These are phyloP conservation scores for Punctularia strigosozonata DNA, from an alignment of 768 basidiomycete species.

Conservation along the genomic window DNA sequence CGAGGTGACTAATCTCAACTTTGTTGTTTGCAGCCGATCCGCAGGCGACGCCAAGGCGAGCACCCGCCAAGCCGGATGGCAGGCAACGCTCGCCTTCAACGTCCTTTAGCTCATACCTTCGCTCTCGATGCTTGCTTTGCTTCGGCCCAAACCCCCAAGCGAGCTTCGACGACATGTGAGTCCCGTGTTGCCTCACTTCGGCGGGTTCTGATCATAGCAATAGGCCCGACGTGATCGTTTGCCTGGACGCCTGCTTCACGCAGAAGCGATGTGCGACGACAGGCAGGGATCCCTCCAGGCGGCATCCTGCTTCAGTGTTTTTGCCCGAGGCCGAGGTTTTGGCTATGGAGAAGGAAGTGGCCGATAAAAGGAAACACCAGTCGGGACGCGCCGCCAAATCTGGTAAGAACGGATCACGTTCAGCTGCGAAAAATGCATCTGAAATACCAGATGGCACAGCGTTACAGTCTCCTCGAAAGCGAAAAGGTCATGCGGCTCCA, in stretches of 20 bases:
- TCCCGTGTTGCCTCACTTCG: conserved; percentile 2
- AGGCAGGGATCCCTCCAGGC: conserved; percentile 8
- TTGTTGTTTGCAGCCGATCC: too few species aligned
- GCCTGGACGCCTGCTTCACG: conserved; percentile 22
- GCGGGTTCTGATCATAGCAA: not conserved
- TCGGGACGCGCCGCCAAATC: too few species aligned
- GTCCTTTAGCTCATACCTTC: conserved; percentile 14
- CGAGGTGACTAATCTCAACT: too few species aligned
- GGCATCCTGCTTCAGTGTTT: conserved; percentile 13
- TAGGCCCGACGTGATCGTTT: conserved; percentile 17
- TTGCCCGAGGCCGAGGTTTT: conserved; percentile 10
- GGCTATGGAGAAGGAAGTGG: conserved; percentile 11
- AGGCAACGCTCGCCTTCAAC: too few species aligned
- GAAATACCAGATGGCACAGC: too few species aligned
- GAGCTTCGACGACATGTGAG: conserved; percentile 6
- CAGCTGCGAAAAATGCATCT: too few species aligned
- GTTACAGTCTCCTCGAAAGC: too few species aligned
- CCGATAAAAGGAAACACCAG: not conserved
- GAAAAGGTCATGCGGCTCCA: too few species aligned
- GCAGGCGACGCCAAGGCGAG: too few species aligned
- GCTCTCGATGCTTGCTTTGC: conserved; percentile 15
- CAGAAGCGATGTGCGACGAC: conserved; percentile 16
- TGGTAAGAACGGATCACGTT: too few species aligned
- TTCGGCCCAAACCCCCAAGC: conserved; percentile 11
- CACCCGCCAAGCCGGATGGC: too few species aligned